Base-by-base conservation (phyloP, 2,329 filamentous ascomycete genomes). In the Aureobasidium uvarum region DNA sequence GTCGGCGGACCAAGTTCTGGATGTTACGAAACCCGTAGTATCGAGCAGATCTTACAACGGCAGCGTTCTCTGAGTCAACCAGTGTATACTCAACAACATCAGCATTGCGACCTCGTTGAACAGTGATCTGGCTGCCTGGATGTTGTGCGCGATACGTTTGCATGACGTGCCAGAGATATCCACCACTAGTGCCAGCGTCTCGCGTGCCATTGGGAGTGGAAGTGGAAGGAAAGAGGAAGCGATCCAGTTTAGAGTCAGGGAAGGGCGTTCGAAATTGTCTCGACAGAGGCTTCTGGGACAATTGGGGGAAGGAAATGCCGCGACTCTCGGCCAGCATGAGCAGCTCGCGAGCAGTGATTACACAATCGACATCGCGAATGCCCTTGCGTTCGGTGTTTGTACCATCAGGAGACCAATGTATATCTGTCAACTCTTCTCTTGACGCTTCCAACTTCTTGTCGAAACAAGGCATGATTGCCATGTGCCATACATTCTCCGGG, bases 1-100 rank as follows among this genome's bases (percentile, higher is more conserved):
- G 79, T 67, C 89, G 88, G n/a, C 95, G 87, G 18, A 99, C 95
- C 5, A 99, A 85, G 73, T 99, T 99, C 76, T 98, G 95, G 68
- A 99, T 99, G 74, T 99, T 99, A 62, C 95, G 85, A 81, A 99
- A 99, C 6, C 95, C 95, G 75, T 99, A 99, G 77, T 94, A 99
- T 60, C 95, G 87, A 4, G 94, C 94, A 23, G 91, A 89, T 74
- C 86, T 90, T 79, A 96, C 87, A 2, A 96, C 76, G 45, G 74
- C 72, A 55, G 70, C 60, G 14, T 39, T 23, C 11, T 69, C 66
- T 59, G 78, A 80, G 16, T 85, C 84, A 1, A 84, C 78, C 25
- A 97, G 83, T 2, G 83, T 81, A 74, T 95, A 97, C 72, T 98
- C 95, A 33, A 93, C 84, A 0, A 98, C 94, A 74, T 99, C 95